These are phyloP conservation scores for Russula abietina DNA, from an alignment of 768 basidiomycete genomes.

Conservation along the genomic window DNA sequence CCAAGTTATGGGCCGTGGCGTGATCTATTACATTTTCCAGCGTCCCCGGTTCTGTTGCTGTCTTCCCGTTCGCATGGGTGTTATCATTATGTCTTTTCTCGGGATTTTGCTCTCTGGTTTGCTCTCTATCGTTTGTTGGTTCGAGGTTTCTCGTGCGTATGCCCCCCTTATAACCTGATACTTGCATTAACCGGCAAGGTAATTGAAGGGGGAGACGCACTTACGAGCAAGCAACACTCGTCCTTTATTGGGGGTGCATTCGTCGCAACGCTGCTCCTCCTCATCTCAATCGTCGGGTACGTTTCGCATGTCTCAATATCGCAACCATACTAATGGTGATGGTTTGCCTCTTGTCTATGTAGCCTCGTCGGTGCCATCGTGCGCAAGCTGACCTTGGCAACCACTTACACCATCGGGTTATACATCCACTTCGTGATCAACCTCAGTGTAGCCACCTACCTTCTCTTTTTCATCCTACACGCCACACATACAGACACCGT, in stretches of 20 bases:
- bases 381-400: constrained; percentile 55
- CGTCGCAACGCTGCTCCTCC: constrained; percentile 48
- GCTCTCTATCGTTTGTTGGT: constrained; percentile 53
- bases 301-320: constrained; percentile 18
- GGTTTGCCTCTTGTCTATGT: constrained; percentile 2
- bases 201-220: constrained; percentile 14
- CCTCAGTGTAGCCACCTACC: constrained; percentile 45
- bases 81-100: constrained; percentile 48
- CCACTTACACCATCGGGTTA: constrained; percentile 50
- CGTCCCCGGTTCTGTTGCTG: constrained; percentile 51
- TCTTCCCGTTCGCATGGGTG: constrained; percentile 56
- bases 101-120: constrained; percentile 50
- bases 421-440: constrained; percentile 55
- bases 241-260: constrained; percentile 47
- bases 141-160: constrained; percentile 51
- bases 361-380: constrained; percentile 61
- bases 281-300: constrained; percentile 54
- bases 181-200: constrained; percentile 30
- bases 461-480: constrained; percentile 45
- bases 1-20: constrained; percentile 17
- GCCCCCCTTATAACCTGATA: constrained; percentile 2
- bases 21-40: constrained; percentile 22
- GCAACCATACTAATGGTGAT: neutral
- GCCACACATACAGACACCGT: constrained; percentile 40
- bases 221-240: constrained; percentile 31